Evolutionary conservation across 75 land plant genomes (phyloP), one percentile per base, ranked within the genome.

Genomic region (Adiantum capillusveneris): DNA sequence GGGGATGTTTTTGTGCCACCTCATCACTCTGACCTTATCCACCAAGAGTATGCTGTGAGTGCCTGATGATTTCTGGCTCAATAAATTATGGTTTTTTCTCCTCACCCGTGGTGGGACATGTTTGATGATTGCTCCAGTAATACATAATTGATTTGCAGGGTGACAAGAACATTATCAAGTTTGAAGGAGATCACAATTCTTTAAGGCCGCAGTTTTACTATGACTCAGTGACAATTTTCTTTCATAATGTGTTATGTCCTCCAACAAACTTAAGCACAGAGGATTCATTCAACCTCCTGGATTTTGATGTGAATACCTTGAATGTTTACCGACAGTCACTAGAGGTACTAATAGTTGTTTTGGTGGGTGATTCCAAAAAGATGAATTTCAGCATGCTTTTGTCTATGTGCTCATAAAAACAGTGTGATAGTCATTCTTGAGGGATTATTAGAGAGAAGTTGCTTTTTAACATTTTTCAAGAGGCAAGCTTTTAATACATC

Each of bases 141-240:
- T 14, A 3, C 21, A 20, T 46, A 5, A n/a, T 46, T 46, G 21
- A n/a, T 25, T 67, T 56, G 56, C 75, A 88, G 94, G 94, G 94
- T 25, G 94, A 88, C 68, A 88, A 88, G 64, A 88, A 88, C 65
- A 85, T 88, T 20, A 88, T 88, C 42, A 88, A 77, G 59, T 88
- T 88, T 78, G 94, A 88, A 22, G 94, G 94, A 26, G 94, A 88
- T 56, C 94, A 88, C 71, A 88, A 88, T 62, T 88, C 94, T 56
- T 79, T 83, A 11, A 78, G 94, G 5, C 94, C 94, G 29, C 89
- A 79, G 28, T 88, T 88, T 49, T 88, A 88, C 64, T 88, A 85
- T 68, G 89, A 88, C 65, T 88, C 94, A 9, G 83, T 85, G 68
- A 85, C 82, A 37, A 88, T 88, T 24, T 88, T 88, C 66, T 88